Evolutionary conservation across 2,329 filamentous ascomycete species (phyloP).

Genomic region (Elsinoe perseae): DNA sequence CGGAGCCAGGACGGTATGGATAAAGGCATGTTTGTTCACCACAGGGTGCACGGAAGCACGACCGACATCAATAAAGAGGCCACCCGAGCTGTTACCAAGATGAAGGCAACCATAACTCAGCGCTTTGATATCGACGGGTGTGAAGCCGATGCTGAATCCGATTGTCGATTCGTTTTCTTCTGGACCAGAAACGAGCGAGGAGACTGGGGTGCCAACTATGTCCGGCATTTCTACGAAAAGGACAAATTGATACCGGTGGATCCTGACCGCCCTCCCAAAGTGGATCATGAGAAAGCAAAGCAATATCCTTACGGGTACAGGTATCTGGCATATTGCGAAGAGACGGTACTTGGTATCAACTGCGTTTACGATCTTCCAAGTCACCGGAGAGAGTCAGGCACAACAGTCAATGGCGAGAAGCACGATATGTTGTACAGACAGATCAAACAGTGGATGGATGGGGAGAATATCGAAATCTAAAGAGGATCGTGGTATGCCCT

Average conservation of each 20-base stretch:
- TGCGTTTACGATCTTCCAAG: slow-evolving; percentile 41
- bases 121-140: slow-evolving; percentile 37
- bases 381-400: slow-evolving; percentile 33
- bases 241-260: slow-evolving; percentile 44
- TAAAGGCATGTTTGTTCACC: slow-evolving; percentile 39
- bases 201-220: slow-evolving; percentile 40
- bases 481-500: neutral
- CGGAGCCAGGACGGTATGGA: slow-evolving; percentile 37
- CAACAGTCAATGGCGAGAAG: slow-evolving; percentile 33
- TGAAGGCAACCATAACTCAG: slow-evolving; percentile 47
- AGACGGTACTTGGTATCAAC: slow-evolving; percentile 39
- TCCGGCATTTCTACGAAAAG: slow-evolving; percentile 47
- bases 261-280: slow-evolving; percentile 34
- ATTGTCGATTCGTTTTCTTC: slow-evolving; percentile 33
- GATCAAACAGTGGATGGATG: slow-evolving; percentile 40
- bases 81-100: slow-evolving; percentile 34
- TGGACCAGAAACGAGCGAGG: slow-evolving; percentile 20
- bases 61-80: slow-evolving; percentile 38
- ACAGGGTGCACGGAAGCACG: slow-evolving; percentile 37
- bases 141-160: slow-evolving; percentile 41
- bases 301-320: slow-evolving; percentile 40
- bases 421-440: slow-evolving; percentile 41
- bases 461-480: slow-evolving; percentile 23
- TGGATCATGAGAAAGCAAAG: slow-evolving; percentile 36
- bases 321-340: slow-evolving; percentile 41